Evolutionary conservation across 768 basidiomycete genomes (phyloP), one percentile per base, ranked within the genome.

Genomic region (Panus rudis): DNA sequence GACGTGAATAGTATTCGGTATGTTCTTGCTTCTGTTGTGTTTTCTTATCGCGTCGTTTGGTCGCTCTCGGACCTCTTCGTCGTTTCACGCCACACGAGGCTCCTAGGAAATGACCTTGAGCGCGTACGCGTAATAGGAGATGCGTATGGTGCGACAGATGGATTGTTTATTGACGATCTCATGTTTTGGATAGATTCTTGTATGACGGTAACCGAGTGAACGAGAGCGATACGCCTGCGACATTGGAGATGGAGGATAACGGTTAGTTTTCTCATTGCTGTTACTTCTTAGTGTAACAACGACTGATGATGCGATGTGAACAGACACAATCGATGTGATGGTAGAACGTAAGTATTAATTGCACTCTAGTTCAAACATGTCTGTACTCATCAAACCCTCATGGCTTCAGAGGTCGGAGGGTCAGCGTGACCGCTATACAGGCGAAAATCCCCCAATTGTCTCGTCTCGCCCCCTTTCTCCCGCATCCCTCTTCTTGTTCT

Each of bases 311-410:
- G 25, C 34, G 42, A 20, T 41, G 23, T 44, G 39, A 19, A 17
- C 55, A 81, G 92, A 97, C 61, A 81, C 90, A 6, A 92, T 97
- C 65, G 92, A 97, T 73, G 92, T 93, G 49, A 89, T 92, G 84
- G 86, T 94, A 47, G 91, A 94, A 69, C 92, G 91, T 93, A 69
- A 51, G 81, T 75, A n/a, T 11, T n/a, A 30, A 30, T 10, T 20
- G n/a, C 35, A 23, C 38, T 45, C 33, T 49, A 46, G 25, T 28
- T 46, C 23, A 17, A 39, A 44, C 25, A 32, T 20, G 30, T 39
- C 37, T 12, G 23, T 16, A 13, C 49, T 52, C 21, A 32, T 45
- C 42, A 4, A n/a, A 22, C n/a, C 16, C 21, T 16, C 39, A 8
- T 14, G 24, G 37, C 32, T 44, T 20, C 50, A 61, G 59, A 61